Evolutionary conservation across 108 stramenopile species (phyloP).

Genomic region (Nitzschia sp.): DNA sequence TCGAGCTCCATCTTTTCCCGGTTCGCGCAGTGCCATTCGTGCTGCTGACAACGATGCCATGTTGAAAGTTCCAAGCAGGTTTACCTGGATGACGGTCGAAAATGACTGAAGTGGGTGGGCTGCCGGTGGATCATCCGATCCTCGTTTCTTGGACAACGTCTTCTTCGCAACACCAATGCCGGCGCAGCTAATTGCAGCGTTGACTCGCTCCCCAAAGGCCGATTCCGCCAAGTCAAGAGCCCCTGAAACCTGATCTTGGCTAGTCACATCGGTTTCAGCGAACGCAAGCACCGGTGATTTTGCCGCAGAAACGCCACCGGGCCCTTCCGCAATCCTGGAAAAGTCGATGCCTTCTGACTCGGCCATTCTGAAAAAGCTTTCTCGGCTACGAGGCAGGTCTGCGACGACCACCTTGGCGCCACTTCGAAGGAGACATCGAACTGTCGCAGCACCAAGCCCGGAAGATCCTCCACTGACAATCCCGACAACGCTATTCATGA

Average conservation of each 20-base stretch:
- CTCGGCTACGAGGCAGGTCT: conserved; percentile 63
- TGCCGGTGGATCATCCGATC: conserved; percentile 42
- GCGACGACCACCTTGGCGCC: conserved; percentile 86
- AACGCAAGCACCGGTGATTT: conserved; percentile 43
- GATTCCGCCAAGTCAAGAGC: conserved; percentile 68
- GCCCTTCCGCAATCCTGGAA: conserved; percentile 17
- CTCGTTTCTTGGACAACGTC: conserved; percentile 63
- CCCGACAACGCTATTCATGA: conserved; percentile 10
- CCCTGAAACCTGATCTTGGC: conserved; percentile 45
- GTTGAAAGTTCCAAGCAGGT: conserved; percentile 95
- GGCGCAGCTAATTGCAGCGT: conserved; percentile 92
- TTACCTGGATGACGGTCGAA: conserved; percentile 74
- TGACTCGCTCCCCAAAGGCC: conserved; percentile 73
- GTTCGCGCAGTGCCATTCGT: conserved; percentile 63
- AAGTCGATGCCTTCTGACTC: conserved; percentile 8
- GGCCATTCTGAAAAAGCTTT: conserved; percentile 41
- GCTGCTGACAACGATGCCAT: conserved; percentile 87
- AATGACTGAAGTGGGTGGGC: conserved; percentile 65
- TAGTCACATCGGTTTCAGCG: conserved; percentile 69
- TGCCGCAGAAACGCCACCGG: conserved; percentile 24
- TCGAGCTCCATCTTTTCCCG: conserved; percentile 38
- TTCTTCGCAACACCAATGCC: conserved; percentile 86
- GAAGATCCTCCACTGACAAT: conserved; percentile 88
- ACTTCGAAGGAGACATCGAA: conserved; percentile 56
- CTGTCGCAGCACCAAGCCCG: conserved; percentile 92